These are phyloP conservation scores for Mycena epipterygia DNA, from an alignment of 768 basidiomycete species.

Conservation along the genomic window DNA sequence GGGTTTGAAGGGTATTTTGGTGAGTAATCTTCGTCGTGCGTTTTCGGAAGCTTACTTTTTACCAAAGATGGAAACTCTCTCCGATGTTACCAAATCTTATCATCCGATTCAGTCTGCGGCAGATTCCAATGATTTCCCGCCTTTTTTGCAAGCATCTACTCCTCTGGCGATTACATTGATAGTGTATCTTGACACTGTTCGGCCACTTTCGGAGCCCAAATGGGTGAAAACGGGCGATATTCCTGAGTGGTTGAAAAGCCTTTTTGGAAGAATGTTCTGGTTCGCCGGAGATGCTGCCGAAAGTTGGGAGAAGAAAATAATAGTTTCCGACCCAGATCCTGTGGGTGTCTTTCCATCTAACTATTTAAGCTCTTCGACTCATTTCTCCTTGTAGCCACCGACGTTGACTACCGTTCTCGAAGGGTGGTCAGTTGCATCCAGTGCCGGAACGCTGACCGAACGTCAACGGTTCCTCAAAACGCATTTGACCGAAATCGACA, in stretches of 20 bases:
- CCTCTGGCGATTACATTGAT: slow-evolving; percentile 74
- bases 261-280: slow-evolving; percentile 92
- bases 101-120: slow-evolving; percentile 65
- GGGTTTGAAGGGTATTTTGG: slow-evolving; percentile 81
- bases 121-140: slow-evolving; percentile 69
- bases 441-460: slow-evolving; percentile 78
- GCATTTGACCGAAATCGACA: slow-evolving; percentile 88
- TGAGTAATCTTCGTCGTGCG: slow-evolving; percentile 51
- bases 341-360: slow-evolving; percentile 59
- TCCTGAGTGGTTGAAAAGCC: slow-evolving; percentile 92
- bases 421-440: slow-evolving; percentile 89
- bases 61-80: slow-evolving; percentile 69
- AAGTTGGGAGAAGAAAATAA: slow-evolving; percentile 95
- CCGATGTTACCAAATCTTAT: slow-evolving; percentile 68
- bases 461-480: slow-evolving; percentile 92
- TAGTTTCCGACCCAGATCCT: slow-evolving; percentile 94
- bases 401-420: slow-evolving; percentile 94
- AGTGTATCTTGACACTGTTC: slow-evolving; percentile 87
- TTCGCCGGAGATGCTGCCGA: slow-evolving; percentile 86
- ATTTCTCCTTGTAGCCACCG: slow-evolving; percentile 71
- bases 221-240: slow-evolving; percentile 97
- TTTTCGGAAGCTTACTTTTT: slow-evolving; percentile 29
- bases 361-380: background rate
- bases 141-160: slow-evolving; percentile 69
- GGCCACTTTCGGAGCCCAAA: slow-evolving; percentile 94